A percentile compares a stretch with the other conserved stretches of the same genome.
Conservation (phyloP, 129 eudicot genomes). For the Saussurea involucrata region DNA sequence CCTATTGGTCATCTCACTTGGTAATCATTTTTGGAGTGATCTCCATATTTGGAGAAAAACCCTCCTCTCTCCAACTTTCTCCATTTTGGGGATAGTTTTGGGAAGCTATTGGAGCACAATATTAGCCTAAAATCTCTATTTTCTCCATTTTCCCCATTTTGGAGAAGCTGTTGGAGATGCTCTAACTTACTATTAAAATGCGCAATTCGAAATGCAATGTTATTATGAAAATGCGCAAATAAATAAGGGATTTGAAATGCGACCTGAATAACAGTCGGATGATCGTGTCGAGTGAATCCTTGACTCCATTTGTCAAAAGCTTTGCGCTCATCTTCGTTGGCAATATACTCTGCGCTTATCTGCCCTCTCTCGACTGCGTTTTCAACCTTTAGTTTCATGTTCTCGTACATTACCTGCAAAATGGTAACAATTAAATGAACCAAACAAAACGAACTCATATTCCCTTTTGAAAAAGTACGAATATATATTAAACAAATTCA, state of each 20-base stretch:
- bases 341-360: constrained; percentile 29
- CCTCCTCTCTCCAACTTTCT: too few species aligned
- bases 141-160: too few species aligned
- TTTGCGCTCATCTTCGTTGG: constrained; percentile 16
- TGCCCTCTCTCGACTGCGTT: constrained; percentile 49
- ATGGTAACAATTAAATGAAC: not conserved
- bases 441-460: not conserved
- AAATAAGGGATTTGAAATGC: not conserved
- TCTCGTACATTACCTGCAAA: constrained; percentile 24
- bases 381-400: constrained; percentile 49
- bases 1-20: too few species aligned
- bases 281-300: constrained; percentile 45
- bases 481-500: too few species aligned
- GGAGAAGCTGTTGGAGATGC: too few species aligned
- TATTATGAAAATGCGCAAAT: not conserved
- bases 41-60: too few species aligned
- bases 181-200: too few species aligned
- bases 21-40: too few species aligned
- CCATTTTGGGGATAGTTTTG: too few species aligned
- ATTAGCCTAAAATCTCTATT: too few species aligned
- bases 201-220: not conserved
- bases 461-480: too few species aligned
- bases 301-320: constrained; percentile 46
- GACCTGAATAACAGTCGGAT: constrained; percentile 76
- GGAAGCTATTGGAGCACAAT: too few species aligned